These are phyloP conservation scores for Colletotrichum sp. DNA, from an alignment of 2,329 filamentous ascomycete species.

Conservation along the genomic window DNA sequence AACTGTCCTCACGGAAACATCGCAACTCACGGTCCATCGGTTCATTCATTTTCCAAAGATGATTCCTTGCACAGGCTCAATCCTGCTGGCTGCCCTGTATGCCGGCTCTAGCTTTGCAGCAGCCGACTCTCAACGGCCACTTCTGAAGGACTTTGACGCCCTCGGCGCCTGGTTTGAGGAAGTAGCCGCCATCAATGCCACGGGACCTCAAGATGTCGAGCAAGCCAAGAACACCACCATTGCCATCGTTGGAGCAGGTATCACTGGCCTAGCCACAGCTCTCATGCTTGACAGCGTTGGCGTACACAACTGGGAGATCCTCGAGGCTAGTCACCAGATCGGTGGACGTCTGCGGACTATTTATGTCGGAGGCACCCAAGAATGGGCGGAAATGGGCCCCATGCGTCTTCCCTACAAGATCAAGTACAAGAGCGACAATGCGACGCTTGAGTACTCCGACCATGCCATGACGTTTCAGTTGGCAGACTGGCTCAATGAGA, in stretches of 20 bases:
- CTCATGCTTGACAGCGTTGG: slow-evolving; percentile 51
- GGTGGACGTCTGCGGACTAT: slow-evolving; percentile 66
- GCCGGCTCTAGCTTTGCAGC: not conserved
- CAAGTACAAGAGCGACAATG: slow-evolving; percentile 52
- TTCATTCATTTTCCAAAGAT: not conserved
- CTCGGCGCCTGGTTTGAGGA: not conserved
- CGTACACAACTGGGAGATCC: slow-evolving; percentile 60
- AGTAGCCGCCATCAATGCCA: not conserved
- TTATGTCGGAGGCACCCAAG: slow-evolving; percentile 56
- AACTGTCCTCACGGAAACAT: not conserved
- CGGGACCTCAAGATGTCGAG: not conserved
- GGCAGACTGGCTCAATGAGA: slow-evolving; percentile 57
- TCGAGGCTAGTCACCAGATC: slow-evolving; percentile 60
- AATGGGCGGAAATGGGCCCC: slow-evolving; percentile 66
- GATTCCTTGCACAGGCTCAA: not conserved
- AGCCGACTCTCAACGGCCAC: not conserved
- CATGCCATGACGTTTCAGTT: slow-evolving; percentile 68
- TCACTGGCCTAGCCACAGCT: slow-evolving; percentile 63
- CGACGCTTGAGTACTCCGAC: slow-evolving; percentile 60
- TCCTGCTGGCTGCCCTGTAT: not conserved
- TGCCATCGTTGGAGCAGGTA: slow-evolving; percentile 66
- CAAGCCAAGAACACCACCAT: slow-evolving; percentile 33
- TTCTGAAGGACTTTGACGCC: not conserved
- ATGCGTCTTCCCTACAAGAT: slow-evolving; percentile 49
- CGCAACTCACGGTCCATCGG: not conserved